Percentiles rank a stretch among this genome's conserved stretches.
These are phyloP conservation scores for Phytophthora capsici DNA, from an alignment of 352 stramenopile genomes.

Conservation along the genomic window DNA sequence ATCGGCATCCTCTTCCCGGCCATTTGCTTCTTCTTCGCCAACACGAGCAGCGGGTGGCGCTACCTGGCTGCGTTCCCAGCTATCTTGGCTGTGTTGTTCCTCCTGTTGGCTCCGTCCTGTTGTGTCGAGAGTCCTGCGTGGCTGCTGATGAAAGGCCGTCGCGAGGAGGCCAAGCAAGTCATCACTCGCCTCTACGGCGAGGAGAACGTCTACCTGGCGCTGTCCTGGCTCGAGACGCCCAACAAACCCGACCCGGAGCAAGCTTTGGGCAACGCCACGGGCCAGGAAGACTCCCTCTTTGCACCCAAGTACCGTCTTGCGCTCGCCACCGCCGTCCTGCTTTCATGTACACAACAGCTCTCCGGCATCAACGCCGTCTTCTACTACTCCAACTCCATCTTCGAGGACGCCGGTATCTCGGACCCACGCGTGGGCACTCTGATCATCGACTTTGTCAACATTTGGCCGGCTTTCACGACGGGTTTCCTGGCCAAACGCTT, in stretches of 20 bases:
- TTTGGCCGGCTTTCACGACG: slow-evolving; percentile 9
- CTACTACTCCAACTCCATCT: slow-evolving; percentile 23
- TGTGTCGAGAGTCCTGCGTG: slow-evolving; percentile 39
- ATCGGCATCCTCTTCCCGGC: slow-evolving; percentile 19
- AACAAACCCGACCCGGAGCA: slow-evolving; percentile 25
- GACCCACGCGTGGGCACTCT: slow-evolving; percentile 12
- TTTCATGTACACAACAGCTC: slow-evolving; percentile 12
- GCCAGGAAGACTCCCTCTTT: slow-evolving; percentile 11
- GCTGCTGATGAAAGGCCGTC: slow-evolving; percentile 25
- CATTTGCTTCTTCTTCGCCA: slow-evolving; percentile 30
- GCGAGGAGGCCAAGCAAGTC: slow-evolving; percentile 27
- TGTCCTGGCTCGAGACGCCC: slow-evolving; percentile 25
- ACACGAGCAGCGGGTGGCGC: slow-evolving; percentile 38
- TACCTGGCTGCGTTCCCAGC: slow-evolving; percentile 53
- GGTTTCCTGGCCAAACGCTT: slow-evolving; percentile 16
- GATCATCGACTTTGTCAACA: slow-evolving; percentile 9
- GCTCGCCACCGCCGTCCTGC: not conserved
- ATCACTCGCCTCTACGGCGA: slow-evolving; percentile 40
- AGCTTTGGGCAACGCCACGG: slow-evolving; percentile 1
- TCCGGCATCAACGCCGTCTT: slow-evolving; percentile 21
- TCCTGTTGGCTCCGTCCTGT: slow-evolving; percentile 39
- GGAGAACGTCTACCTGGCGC: slow-evolving; percentile 27
- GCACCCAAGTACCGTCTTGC: slow-evolving; percentile 9
- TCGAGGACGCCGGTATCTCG: slow-evolving; percentile 17
- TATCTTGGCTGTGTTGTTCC: slow-evolving; percentile 44